These are phyloP conservation scores for Pilobolus umbonatus DNA, from an alignment of 192 early-diverging fungal species.

Conservation along the genomic window DNA sequence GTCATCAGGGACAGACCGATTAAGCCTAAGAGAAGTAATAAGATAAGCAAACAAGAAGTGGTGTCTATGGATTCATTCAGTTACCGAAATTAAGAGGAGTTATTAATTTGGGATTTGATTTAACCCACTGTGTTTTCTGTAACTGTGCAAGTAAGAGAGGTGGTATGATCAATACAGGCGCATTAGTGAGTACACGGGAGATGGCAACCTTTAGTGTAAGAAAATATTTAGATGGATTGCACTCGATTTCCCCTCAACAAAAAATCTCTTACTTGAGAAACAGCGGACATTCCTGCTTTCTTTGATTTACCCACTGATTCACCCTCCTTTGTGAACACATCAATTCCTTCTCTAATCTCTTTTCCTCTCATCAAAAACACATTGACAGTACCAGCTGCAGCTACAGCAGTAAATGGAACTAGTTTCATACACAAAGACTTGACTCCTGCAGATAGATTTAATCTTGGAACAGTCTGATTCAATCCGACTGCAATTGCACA, in stretches of 20 bases:
- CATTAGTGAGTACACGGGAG: conserved; percentile 68
- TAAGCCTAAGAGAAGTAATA: conserved; percentile 31
- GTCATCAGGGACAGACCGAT: conserved; percentile 68
- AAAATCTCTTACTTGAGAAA: conserved; percentile 46
- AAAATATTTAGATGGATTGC: neutral
- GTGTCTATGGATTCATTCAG: neutral
- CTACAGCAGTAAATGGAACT: conserved; percentile 76
- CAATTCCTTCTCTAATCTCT: conserved; percentile 76
- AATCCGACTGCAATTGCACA: conserved; percentile 71
- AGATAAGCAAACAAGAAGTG: neutral
- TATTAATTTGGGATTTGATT: conserved; percentile 44
- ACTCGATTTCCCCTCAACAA: neutral
- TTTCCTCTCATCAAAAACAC: conserved; percentile 83
- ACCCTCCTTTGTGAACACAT: conserved; percentile 62
- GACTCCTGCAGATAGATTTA: conserved; percentile 39
- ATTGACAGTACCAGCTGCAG: conserved; percentile 76
- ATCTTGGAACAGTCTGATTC: conserved; percentile 56
- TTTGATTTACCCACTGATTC: conserved; percentile 62
- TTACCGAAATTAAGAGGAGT: conserved; percentile 62
- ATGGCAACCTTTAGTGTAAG: conserved; percentile 53
- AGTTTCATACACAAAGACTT: conserved; percentile 41
- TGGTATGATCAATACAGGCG: conserved; percentile 70
- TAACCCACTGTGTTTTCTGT: conserved; percentile 55
- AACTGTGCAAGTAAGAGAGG: conserved; percentile 63
- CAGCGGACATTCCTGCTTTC: conserved; percentile 58